A percentile compares a stretch with the other conserved stretches of the same genome.
Conservation (phyloP, 345 rosid genomes). For the Kernera saxatilis region DNA sequence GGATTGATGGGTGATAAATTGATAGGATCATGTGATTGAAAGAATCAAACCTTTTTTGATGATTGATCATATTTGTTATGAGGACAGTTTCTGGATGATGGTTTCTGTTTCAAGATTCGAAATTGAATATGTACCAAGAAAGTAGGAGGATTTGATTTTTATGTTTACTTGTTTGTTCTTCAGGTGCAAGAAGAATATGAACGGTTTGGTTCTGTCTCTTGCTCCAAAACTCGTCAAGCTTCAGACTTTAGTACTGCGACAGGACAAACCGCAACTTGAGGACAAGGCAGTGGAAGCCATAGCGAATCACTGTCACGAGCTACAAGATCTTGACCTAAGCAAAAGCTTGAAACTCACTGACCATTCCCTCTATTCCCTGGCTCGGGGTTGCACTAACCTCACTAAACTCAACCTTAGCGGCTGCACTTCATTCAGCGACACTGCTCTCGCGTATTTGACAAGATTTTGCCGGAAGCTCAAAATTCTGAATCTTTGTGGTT, state of each 20-base stretch:
- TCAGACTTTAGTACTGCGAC: slow-evolving; percentile 68
- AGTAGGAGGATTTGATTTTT: slow-evolving; percentile 1
- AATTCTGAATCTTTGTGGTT: slow-evolving; percentile 88
- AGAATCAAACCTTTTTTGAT: background rate
- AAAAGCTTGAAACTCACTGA: slow-evolving; percentile 90
- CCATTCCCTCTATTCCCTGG: slow-evolving; percentile 56
- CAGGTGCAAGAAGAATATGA: slow-evolving; percentile 87
- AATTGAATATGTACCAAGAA: background rate
- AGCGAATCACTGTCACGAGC: slow-evolving; percentile 66
- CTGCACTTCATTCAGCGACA: slow-evolving; percentile 68
- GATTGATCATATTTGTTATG: background rate
- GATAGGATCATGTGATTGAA: slow-evolving; percentile 4
- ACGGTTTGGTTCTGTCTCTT: slow-evolving; percentile 72
- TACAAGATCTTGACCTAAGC: slow-evolving; percentile 87
- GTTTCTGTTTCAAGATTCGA: background rate
- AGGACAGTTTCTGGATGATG: background rate
- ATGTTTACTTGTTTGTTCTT: background rate
- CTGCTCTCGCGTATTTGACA: slow-evolving; percentile 53
- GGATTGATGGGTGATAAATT: background rate
- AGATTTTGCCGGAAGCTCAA: slow-evolving; percentile 55
- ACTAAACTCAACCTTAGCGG: slow-evolving; percentile 89
- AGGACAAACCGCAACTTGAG: slow-evolving; percentile 84
- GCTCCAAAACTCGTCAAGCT: slow-evolving; percentile 72
- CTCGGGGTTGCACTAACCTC: slow-evolving; percentile 79
- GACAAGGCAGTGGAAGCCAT: slow-evolving; percentile 73